Evolutionary conservation across 257 asterid genomes (phyloP).

Genomic region (Thymus mandschuricus): DNA sequence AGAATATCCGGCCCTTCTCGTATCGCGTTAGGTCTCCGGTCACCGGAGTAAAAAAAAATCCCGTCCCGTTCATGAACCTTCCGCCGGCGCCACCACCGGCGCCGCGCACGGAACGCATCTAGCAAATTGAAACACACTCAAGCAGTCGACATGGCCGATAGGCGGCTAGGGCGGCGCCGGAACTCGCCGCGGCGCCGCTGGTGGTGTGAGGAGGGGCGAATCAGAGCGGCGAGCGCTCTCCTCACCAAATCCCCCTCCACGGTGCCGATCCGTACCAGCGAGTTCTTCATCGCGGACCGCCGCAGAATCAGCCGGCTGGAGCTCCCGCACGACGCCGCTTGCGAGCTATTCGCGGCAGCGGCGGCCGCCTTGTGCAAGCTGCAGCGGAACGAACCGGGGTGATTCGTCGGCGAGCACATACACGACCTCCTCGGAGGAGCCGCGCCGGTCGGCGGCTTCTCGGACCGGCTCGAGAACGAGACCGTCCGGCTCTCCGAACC

Average conservation of each 20-base stretch:
- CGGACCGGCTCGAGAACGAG: constrained; percentile 30
- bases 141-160: constrained; percentile 43
- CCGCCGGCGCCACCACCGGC: neutral
- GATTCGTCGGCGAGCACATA: constrained; percentile 66
- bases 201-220: constrained; percentile 59
- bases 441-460: constrained; percentile 29
- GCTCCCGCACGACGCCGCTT: constrained; percentile 39
- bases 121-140: neutral
- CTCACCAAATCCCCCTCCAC: constrained; percentile 58
- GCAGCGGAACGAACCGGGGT: constrained; percentile 73
- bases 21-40: constrained; percentile 22
- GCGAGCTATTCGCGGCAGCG: neutral
- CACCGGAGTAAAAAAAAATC: constrained; percentile 30
- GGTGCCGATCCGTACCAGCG: constrained; percentile 51
- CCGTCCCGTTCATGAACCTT: constrained; percentile 24
- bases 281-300: constrained; percentile 60
- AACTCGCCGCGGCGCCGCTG: constrained; percentile 62
- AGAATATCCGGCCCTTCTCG: constrained; percentile 18
- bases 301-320: constrained; percentile 44
- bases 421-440: constrained; percentile 47
- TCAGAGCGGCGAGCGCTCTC: constrained; percentile 59
- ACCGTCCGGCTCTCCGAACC: constrained; percentile 31
- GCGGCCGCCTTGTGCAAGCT: constrained; percentile 43
- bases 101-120: neutral
- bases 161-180: constrained; percentile 51